These are phyloP conservation scores for Metarhizium rileyi DNA, from an alignment of 2,329 filamentous ascomycete genomes.

Conservation along the genomic window DNA sequence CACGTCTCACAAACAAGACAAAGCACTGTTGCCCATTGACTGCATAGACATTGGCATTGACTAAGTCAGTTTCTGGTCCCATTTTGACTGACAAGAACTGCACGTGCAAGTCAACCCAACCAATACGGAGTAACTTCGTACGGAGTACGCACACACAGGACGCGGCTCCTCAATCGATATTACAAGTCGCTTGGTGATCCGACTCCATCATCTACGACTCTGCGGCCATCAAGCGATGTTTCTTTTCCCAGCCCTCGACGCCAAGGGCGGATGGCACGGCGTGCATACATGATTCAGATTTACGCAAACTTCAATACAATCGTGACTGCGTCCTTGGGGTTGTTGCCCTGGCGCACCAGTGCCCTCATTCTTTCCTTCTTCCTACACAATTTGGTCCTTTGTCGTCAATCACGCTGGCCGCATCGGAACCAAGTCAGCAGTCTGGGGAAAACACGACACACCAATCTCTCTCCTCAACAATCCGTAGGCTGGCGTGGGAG, in stretches of 20 bases:
- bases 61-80: too few species aligned
- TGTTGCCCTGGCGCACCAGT: too few species aligned
- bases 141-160: background rate
- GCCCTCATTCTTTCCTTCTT: too few species aligned
- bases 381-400: too few species aligned
- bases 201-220: conserved; percentile 4
- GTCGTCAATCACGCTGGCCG: background rate
- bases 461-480: background rate
- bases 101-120: background rate
- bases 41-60: too few species aligned
- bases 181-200: conserved; percentile 2
- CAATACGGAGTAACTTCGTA: background rate
- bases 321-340: too few species aligned
- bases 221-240: background rate
- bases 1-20: background rate
- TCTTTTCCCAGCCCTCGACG: conserved; percentile 1
- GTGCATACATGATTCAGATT: background rate
- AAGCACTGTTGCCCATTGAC: background rate
- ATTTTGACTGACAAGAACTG: too few species aligned
- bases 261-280: conserved; percentile 2
- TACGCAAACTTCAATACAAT: too few species aligned
- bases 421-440: background rate
- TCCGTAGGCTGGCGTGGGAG: too few species aligned
- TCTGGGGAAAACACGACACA: background rate
- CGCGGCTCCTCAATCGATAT: background rate